phyloP scores from a whole-genome alignment of 108 stramenopile genomes.

The Cyclostephanos invisitatus region DNA sequence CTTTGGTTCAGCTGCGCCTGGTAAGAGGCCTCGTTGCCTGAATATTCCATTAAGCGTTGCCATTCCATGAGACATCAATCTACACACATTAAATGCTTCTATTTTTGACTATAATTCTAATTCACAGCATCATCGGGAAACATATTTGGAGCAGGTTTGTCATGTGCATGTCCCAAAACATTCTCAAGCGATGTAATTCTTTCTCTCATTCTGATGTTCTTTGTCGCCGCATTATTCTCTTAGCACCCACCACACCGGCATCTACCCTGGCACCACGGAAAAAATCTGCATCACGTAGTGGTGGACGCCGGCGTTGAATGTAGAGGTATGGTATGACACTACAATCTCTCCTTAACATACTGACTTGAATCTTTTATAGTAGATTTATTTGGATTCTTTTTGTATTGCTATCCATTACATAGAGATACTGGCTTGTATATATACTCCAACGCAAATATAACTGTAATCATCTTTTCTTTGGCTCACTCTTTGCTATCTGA shows the following conservation, averaged over 20 bases:
- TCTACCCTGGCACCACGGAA: conserved; percentile 45
- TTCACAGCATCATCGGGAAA: conserved; percentile 9
- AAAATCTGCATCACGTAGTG: conserved; percentile 40
- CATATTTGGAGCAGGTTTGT: conserved; percentile 8
- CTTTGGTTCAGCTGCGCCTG: conserved; percentile 47
- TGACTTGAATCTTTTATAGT: no score
- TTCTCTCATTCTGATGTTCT: neutral
- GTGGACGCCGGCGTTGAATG: conserved; percentile 29
- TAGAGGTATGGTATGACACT: neutral
- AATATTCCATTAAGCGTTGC: neutral
- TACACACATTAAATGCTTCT: neutral
- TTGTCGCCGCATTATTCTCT: neutral
- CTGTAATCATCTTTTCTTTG: no score
- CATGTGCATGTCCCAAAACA: neutral
- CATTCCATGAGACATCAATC: conserved; percentile 13
- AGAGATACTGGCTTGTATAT: no score
- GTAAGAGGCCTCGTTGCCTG: conserved; percentile 21
- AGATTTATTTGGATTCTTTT: no score
- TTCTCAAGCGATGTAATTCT: neutral
- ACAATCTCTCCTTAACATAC: neutral
- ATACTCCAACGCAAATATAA: no score
- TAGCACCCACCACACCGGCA: conserved; percentile 44
- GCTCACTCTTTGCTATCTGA: no score
- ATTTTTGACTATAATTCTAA: neutral
- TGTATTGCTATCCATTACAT: no score